Evolutionary conservation across 2,329 filamentous ascomycete genomes (phyloP).

Genomic region (Coleophoma crateriformis): DNA sequence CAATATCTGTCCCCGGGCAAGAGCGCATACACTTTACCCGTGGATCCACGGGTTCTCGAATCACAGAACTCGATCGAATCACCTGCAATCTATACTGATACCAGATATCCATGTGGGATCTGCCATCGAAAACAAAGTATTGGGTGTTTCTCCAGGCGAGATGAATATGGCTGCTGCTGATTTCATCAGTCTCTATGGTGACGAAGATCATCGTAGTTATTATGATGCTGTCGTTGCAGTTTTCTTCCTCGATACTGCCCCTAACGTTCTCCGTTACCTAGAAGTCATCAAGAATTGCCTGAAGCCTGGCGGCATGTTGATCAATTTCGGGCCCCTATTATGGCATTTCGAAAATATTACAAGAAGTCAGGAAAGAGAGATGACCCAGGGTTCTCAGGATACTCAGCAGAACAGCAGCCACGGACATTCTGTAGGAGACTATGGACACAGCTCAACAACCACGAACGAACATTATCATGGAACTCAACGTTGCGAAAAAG

Average conservation of each 20-base stretch:
- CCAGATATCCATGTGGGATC: conserved; percentile 74
- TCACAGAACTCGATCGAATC: conserved; percentile 65
- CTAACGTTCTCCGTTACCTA: conserved; percentile 86
- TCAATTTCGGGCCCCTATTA: conserved; percentile 85
- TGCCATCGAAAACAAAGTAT: conserved; percentile 33
- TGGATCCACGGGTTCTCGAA: conserved; percentile 90
- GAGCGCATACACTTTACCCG: conserved; percentile 71
- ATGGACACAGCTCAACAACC: too few relatives aligned
- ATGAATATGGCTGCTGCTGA: conserved; percentile 96
- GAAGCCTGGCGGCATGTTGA: conserved; percentile 69
- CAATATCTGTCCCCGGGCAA: conserved; percentile 55
- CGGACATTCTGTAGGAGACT: too few relatives aligned
- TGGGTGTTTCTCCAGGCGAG: conserved; percentile 40
- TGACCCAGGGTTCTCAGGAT: neutral
- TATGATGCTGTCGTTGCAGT: conserved; percentile 86
- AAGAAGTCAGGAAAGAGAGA: neutral
- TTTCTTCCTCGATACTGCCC: conserved; percentile 96
- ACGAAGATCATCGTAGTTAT: conserved; percentile 48
- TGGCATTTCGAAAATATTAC: conserved; percentile 85
- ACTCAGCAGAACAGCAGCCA: too few relatives aligned
- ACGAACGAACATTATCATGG: too few relatives aligned
- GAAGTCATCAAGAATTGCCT: conserved; percentile 78
- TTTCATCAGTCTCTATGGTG: conserved; percentile 80
- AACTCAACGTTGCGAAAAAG: neutral
- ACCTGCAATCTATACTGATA: conserved; percentile 67